Conservation (phyloP, 2,329 filamentous ascomycete genomes). For the Alternaria consortialis region DNA sequence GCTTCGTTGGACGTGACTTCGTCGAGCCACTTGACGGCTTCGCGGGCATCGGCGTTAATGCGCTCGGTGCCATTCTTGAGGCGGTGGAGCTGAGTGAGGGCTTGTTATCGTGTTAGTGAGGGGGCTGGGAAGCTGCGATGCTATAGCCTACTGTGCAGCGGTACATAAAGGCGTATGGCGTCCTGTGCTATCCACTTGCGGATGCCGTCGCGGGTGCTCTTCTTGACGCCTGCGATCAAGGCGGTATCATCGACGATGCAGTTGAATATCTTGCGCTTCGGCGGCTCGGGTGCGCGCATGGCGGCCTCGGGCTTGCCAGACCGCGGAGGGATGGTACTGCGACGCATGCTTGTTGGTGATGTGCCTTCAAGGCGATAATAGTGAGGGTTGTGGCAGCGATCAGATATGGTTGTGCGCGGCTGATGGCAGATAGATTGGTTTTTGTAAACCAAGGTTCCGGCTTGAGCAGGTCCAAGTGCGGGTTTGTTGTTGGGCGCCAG, state of each 20-base stretch:
- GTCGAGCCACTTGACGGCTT: slow-evolving; percentile 62
- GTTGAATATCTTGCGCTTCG: slow-evolving; percentile 60
- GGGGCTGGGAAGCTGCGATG: slow-evolving; percentile 6
- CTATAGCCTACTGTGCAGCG: slow-evolving; percentile 58
- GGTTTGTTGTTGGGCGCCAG: slow-evolving; percentile 39
- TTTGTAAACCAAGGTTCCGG: slow-evolving; percentile 20
- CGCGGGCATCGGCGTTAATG: slow-evolving; percentile 56
- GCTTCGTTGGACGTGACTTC: slow-evolving; percentile 56
- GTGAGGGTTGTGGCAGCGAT: slow-evolving; percentile 17
- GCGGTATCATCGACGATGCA: slow-evolving; percentile 63
- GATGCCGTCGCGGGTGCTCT: slow-evolving; percentile 61
- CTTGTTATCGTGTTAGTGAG: slow-evolving; percentile 45
- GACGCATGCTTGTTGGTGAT: slow-evolving; percentile 39
- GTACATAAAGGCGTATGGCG: slow-evolving; percentile 61
- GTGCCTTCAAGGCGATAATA: slow-evolving; percentile 13
- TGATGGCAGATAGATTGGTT: slow-evolving; percentile 10
- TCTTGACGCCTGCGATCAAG: slow-evolving; percentile 61
- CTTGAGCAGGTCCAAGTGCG: slow-evolving; percentile 18
- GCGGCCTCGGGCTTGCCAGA: slow-evolving; percentile 35
- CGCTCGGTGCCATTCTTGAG: slow-evolving; percentile 55
- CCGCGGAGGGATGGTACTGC: slow-evolving; percentile 43
- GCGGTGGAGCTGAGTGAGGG: slow-evolving; percentile 57
- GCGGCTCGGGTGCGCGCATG: slow-evolving; percentile 40
- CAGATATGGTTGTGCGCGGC: slow-evolving; percentile 12
- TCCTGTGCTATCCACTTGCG: slow-evolving; percentile 61